These are phyloP conservation scores for Astrothelium macrocarpum DNA, from an alignment of 495 filamentous ascomycete genomes.

Conservation along the genomic window DNA sequence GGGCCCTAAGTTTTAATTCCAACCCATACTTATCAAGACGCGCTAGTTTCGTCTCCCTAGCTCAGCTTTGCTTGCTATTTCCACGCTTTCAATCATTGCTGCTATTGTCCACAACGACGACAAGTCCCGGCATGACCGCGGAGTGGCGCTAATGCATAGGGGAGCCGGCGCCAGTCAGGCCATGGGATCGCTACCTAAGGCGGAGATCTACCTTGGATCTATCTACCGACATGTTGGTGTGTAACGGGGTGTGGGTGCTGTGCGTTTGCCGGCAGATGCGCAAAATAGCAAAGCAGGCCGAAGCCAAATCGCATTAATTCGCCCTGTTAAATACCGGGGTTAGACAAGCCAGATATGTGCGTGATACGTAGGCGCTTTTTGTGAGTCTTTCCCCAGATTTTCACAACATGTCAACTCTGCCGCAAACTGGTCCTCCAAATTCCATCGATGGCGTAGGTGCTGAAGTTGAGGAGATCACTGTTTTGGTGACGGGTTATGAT, in stretches of 20 bases:
- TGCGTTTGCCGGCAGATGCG: neutral
- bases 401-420: neutral
- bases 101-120: neutral
- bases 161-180: neutral
- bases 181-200: neutral
- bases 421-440: neutral
- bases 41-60: no score
- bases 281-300: neutral
- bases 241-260: no score
- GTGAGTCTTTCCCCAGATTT: neutral
- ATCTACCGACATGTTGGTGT: conserved; percentile 1
- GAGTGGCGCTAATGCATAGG: neutral
- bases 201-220: conserved; percentile 1
- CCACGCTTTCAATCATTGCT: no score
- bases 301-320: neutral
- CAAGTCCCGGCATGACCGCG: neutral
- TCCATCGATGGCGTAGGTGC: neutral
- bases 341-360: neutral
- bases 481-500: conserved; percentile 29
- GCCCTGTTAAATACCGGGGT: neutral
- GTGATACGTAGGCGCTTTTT: no score
- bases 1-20: no score
- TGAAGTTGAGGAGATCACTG: conserved; percentile 20
- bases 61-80: no score
- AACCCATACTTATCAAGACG: no score